A percentile compares a stretch with the other conserved stretches of the same genome.
These are phyloP conservation scores for Bipolaris gigantea DNA, from an alignment of 2,329 filamentous ascomycete species.

Conservation along the genomic window DNA sequence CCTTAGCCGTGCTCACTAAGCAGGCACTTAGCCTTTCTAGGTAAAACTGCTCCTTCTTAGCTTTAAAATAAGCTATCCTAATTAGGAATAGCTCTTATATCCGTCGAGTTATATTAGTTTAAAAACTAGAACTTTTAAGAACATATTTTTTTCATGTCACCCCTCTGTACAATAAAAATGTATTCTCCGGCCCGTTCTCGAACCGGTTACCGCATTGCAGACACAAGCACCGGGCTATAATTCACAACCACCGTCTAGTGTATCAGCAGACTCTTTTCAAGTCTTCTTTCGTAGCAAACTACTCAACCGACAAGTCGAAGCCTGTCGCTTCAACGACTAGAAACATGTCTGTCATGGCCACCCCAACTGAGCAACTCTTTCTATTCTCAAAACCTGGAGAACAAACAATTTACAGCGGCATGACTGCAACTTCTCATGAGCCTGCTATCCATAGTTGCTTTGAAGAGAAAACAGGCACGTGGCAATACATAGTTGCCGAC, in stretches of 20 bases:
- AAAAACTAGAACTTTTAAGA: too few species aligned
- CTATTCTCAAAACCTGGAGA: not conserved
- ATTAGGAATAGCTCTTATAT: too few species aligned
- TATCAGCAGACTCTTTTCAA: not conserved
- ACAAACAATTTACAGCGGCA: not conserved
- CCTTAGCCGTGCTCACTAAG: too few species aligned
- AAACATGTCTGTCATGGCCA: not conserved
- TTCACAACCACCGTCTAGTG: not conserved
- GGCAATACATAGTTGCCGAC: conserved; percentile 64
- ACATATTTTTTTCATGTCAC: too few species aligned
- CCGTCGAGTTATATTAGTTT: too few species aligned
- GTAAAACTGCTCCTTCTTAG: too few species aligned
- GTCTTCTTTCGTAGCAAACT: too few species aligned
- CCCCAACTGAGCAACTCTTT: not conserved
- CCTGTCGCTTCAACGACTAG: not conserved
- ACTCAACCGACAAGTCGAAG: not conserved
- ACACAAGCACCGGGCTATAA: not conserved
- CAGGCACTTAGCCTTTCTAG: too few species aligned
- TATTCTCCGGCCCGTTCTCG: not conserved
- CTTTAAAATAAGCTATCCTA: too few species aligned
- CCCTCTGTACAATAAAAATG: too few species aligned
- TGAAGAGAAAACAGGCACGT: conserved; percentile 55
- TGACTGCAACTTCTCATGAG: not conserved
- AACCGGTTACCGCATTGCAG: not conserved
- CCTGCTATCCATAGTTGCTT: conserved; percentile 31